phyloP scores from a whole-genome alignment of 306 rosid genomes.

The Geum urbanum region DNA sequence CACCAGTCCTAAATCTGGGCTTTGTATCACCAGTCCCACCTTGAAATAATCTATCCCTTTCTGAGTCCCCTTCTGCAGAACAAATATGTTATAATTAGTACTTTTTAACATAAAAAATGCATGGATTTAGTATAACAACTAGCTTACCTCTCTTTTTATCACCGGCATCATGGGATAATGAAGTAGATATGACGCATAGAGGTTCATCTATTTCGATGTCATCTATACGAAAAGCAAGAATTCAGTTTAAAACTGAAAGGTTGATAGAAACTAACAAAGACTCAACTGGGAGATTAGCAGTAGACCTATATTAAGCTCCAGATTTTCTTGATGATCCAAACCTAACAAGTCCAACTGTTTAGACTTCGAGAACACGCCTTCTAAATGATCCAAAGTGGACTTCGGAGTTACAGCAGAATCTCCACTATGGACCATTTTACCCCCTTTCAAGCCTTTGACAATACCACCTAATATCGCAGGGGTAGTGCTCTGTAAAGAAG shows the following conservation, averaged over 20 bases:
- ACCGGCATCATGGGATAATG: conserved; percentile 49
- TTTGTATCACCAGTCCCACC: conserved; percentile 72
- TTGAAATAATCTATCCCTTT: conserved; percentile 68
- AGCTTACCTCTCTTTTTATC: conserved; percentile 47
- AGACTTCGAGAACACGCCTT: conserved; percentile 48
- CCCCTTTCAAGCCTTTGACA: conserved; percentile 77
- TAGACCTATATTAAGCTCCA: conserved; percentile 82
- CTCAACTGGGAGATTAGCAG: not conserved
- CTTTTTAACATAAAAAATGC: conserved; percentile 1
- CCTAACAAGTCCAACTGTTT: conserved; percentile 34
- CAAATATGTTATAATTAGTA: conserved; percentile 12
- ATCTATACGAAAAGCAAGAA: conserved; percentile 45
- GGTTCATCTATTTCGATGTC: conserved; percentile 82
- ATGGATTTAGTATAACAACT: not conserved
- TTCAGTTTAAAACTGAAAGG: conserved; percentile 1
- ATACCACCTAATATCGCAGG: conserved; percentile 79
- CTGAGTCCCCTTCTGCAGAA: conserved; percentile 55
- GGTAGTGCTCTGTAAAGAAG: conserved; percentile 46
- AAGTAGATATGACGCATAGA: conserved; percentile 36
- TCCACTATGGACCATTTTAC: conserved; percentile 34
- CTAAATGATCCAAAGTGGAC: conserved; percentile 55
- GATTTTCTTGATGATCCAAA: conserved; percentile 40
- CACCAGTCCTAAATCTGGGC: conserved; percentile 65
- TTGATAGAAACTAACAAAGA: no score
- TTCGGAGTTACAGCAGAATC: conserved; percentile 31